Conservation (phyloP, 345 rosid genomes). For the Populus alba region DNA sequence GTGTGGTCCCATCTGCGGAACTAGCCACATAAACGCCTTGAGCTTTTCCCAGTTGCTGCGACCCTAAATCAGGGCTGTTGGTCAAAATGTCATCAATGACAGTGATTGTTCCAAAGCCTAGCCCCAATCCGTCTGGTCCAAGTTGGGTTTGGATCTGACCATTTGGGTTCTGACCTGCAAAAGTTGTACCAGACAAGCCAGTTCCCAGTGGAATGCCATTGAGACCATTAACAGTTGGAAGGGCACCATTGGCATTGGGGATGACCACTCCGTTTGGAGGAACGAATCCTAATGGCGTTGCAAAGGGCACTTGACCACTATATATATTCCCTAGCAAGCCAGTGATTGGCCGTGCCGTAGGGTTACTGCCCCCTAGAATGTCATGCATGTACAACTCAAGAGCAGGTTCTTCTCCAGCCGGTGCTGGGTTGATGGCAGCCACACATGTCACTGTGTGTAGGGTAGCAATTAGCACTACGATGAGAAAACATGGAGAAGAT, state of each 20-base stretch:
- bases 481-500: slow-evolving; percentile 28
- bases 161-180: slow-evolving; percentile 50
- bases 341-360: slow-evolving; percentile 84
- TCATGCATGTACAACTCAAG: slow-evolving; percentile 92
- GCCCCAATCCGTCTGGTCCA: slow-evolving; percentile 80
- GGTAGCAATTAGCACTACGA: slow-evolving; percentile 27
- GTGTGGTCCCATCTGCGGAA: slow-evolving; percentile 75
- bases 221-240: slow-evolving; percentile 74
- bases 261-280: slow-evolving; percentile 68
- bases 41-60: slow-evolving; percentile 77
- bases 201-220: slow-evolving; percentile 89
- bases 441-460: slow-evolving; percentile 18
- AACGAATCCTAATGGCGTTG: slow-evolving; percentile 69
- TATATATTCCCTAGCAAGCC: slow-evolving; percentile 95
- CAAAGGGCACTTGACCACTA: slow-evolving; percentile 91
- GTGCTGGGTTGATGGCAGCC: slow-evolving; percentile 42
- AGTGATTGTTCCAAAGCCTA: slow-evolving; percentile 88
- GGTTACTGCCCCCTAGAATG: slow-evolving; percentile 82
- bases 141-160: slow-evolving; percentile 60
- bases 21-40: slow-evolving; percentile 91
- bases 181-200: slow-evolving; percentile 75
- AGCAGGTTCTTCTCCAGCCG: slow-evolving; percentile 42
- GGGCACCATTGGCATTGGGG: slow-evolving; percentile 85
- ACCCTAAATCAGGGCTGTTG: slow-evolving; percentile 71
- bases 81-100: slow-evolving; percentile 81